Evolutionary conservation across 768 basidiomycete genomes (phyloP).

Genomic region (Scleroderma bovista): DNA sequence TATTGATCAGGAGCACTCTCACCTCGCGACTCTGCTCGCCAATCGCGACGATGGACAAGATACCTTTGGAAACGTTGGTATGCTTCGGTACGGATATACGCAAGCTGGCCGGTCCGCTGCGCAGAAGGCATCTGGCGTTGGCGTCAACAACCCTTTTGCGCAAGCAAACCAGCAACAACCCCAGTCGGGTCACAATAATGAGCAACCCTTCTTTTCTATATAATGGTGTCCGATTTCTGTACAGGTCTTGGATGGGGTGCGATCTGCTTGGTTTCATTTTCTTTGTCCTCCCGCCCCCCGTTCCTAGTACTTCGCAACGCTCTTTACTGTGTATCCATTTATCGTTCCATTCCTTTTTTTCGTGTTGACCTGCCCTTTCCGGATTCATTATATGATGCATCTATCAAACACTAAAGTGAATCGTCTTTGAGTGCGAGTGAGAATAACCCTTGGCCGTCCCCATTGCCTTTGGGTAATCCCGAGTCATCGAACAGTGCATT

Average conservation of each 20-base stretch:
- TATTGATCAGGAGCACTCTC: conserved; percentile 65
- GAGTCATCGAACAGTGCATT: conserved; percentile 95
- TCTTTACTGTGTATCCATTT: background rate
- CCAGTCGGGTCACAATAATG: conserved; percentile 37
- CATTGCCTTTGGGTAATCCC: conserved; percentile 66
- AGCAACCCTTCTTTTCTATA: conserved; percentile 80
- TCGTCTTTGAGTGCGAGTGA: conserved; percentile 74
- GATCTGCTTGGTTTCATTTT: conserved; percentile 4
- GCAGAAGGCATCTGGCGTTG: conserved; percentile 45
- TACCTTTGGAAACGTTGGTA: conserved; percentile 89
- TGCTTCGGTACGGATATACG: conserved; percentile 64
- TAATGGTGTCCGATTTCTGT: conserved; percentile 25
- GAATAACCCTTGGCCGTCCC: conserved; percentile 75
- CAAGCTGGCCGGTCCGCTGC: conserved; percentile 44
- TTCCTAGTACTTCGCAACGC: background rate
- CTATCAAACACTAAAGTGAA: background rate
- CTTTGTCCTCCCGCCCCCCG: too few species aligned
- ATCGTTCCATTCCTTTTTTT: background rate
- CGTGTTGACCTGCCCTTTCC: background rate
- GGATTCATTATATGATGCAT: background rate
- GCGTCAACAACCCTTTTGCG: conserved; percentile 62
- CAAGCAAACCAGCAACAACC: conserved; percentile 46
- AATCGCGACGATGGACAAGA: conserved; percentile 90
- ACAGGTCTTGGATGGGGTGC: background rate
- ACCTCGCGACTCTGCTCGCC: conserved; percentile 78